Evolutionary conservation across 495 filamentous ascomycete genomes (phyloP).

Genomic region (Parachaetomium inaequale): DNA sequence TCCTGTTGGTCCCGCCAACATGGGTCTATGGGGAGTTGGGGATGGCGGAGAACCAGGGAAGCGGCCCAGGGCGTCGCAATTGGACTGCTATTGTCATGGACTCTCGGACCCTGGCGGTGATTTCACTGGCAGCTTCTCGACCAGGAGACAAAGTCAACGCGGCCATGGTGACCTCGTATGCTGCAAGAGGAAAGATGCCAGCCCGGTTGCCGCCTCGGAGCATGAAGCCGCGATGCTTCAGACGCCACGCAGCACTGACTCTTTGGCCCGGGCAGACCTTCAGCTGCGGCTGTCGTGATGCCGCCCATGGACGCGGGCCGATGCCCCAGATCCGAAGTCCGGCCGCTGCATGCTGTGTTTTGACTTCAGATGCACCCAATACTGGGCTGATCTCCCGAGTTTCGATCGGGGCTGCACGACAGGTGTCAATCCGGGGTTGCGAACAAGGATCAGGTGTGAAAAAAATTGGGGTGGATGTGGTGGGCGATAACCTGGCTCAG

Average conservation of each 20-base stretch:
- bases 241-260: too few species aligned
- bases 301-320: not conserved
- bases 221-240: too few species aligned
- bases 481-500: not conserved
- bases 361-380: not conserved
- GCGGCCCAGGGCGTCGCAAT: not conserved
- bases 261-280: not conserved
- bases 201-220: too few species aligned
- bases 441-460: too few species aligned
- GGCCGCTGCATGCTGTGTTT: not conserved
- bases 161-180: not conserved
- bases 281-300: not conserved
- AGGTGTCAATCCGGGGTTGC: too few species aligned
- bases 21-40: not conserved
- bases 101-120: not conserved
- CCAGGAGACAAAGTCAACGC: not conserved
- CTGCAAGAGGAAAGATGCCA: too few species aligned
- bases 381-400: not conserved
- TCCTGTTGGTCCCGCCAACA: not conserved
- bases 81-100: not conserved
- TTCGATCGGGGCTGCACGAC: too few species aligned
- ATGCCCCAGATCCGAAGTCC: not conserved
- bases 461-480: too few species aligned
- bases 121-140: too few species aligned
- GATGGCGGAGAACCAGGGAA: not conserved